Percentiles rank a stretch among this genome's conserved stretches.
Conservation (phyloP, 257 asterid species). For the Lycium ferocissimum region DNA sequence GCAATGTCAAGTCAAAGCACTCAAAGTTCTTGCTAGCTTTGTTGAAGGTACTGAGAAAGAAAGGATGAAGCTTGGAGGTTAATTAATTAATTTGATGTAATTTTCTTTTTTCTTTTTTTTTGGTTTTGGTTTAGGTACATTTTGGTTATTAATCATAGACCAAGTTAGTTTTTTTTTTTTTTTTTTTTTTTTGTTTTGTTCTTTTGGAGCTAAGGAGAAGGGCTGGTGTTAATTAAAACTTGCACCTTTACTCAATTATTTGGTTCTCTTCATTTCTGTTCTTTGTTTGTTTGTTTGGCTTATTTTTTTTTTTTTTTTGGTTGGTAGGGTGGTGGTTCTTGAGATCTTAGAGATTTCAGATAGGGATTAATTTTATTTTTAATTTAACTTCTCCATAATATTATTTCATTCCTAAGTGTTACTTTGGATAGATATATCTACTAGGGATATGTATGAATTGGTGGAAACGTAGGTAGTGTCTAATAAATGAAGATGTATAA, state of each 20-base stretch:
- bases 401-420: background rate
- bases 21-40: constrained; percentile 56
- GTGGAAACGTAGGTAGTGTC: background rate
- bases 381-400: background rate
- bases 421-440: background rate
- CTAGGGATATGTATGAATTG: background rate
- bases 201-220: background rate
- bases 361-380: constrained; percentile 13
- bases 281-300: no score
- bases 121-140: background rate
- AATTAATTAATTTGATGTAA: background rate
- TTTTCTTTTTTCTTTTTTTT: no score
- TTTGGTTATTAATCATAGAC: constrained; percentile 2
- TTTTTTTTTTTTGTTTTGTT: background rate
- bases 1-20: constrained; percentile 56
- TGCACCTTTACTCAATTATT: background rate
- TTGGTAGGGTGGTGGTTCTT: background rate
- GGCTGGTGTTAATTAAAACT: background rate
- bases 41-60: constrained; percentile 48
- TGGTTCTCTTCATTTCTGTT: background rate
- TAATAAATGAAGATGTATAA: background rate
- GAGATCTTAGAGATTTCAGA: constrained; percentile 15
- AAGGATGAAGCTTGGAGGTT: constrained; percentile 58
- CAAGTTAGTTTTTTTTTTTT: background rate
- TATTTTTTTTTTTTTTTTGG: background rate